Percentiles rank a stretch among this genome's conserved stretches.
Evolutionary conservation across 2,329 filamentous ascomycete genomes (phyloP).

Genomic region (Colletotrichum kahawae): DNA sequence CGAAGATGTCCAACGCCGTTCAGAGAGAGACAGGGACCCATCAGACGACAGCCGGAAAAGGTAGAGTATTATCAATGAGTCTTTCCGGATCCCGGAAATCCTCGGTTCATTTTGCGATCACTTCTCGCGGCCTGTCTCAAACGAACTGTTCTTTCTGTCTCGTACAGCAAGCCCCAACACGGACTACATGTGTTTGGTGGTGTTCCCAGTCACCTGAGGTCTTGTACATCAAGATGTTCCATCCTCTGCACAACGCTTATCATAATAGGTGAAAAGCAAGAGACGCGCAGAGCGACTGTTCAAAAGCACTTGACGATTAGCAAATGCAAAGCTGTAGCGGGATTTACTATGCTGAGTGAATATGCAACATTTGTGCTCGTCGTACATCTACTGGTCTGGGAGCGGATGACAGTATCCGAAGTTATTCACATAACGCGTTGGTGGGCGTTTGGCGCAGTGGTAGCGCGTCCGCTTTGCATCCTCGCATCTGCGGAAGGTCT

Average conservation of each 20-base stretch:
- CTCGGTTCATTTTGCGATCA: too few relatives aligned
- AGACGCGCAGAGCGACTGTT: background rate
- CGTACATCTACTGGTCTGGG: accelerated
- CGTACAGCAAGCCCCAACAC: too few relatives aligned
- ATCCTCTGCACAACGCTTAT: background rate
- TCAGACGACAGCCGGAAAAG: too few relatives aligned
- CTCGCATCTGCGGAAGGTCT: conserved; percentile 19
- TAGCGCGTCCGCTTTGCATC: conserved; percentile 26
- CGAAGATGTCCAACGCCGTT: background rate
- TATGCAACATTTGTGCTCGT: background rate
- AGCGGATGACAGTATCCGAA: background rate
- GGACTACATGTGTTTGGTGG: background rate
- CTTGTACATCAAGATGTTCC: background rate
- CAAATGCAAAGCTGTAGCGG: background rate
- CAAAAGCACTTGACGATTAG: background rate
- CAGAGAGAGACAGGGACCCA: too few relatives aligned
- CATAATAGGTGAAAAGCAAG: background rate
- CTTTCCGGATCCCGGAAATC: too few relatives aligned
- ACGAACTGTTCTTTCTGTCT: too few relatives aligned
- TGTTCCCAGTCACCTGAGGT: background rate
- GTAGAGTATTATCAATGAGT: too few relatives aligned
- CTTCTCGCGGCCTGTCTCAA: too few relatives aligned
- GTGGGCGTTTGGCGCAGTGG: conserved; percentile 25
- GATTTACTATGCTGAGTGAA: background rate
- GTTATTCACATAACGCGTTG: background rate